Evolutionary conservation across 73 alveolate species (phyloP).

Genomic region (Tetrahymena borealis): DNA sequence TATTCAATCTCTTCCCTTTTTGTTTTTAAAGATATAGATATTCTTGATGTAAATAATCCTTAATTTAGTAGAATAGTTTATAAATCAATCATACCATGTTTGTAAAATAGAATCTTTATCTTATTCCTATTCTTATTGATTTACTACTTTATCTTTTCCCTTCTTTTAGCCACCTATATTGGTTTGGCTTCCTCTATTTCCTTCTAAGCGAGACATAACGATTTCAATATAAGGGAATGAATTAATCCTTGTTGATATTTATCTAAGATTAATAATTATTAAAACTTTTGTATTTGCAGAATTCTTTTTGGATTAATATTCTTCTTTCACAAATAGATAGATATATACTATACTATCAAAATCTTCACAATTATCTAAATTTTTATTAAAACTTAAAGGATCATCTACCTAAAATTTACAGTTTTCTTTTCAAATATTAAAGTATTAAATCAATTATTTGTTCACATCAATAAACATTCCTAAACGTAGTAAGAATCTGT

Average conservation of each 20-base stretch:
- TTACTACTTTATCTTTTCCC: not conserved
- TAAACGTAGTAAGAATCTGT: too few relatives aligned
- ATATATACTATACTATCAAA: not conserved
- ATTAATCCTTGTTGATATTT: too few relatives aligned
- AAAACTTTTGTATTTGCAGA: not conserved
- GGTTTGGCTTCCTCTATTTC: not conserved
- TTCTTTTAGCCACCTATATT: not conserved
- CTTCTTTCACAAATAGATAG: too few relatives aligned
- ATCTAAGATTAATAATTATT: too few relatives aligned
- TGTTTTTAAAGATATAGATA: too few relatives aligned
- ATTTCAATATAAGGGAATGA: too few relatives aligned
- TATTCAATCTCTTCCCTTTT: not conserved
- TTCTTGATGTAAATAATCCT: too few relatives aligned
- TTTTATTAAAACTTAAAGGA: not conserved
- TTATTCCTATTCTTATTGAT: not conserved
- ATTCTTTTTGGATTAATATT: not conserved
- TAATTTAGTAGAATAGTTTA: too few relatives aligned
- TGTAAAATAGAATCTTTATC: not conserved
- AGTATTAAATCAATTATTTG: too few relatives aligned
- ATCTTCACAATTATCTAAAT: not conserved
- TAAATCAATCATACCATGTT: not conserved
- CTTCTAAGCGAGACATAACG: not conserved
- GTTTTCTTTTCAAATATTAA: not conserved
- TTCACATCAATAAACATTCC: not conserved
- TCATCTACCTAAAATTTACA: not conserved